phyloP scores from a whole-genome alignment of 352 stramenopile genomes.

The Thalassiosira sp. region DNA sequence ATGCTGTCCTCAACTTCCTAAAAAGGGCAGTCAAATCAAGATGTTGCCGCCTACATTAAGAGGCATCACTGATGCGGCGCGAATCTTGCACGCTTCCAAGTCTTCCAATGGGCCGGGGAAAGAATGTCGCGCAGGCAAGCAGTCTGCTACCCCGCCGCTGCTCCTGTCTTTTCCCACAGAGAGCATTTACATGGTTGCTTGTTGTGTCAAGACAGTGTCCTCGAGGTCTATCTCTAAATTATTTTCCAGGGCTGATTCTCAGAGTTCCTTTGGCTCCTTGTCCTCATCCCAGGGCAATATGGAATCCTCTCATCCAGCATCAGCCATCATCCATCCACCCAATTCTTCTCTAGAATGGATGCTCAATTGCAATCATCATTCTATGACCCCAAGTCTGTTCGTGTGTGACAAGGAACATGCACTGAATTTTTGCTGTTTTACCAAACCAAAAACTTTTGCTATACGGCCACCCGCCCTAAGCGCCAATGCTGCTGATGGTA shows the following conservation, averaged over 20 bases:
- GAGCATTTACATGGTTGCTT: slow-evolving; percentile 28
- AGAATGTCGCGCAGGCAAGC: neutral
- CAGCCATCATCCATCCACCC: slow-evolving; percentile 1
- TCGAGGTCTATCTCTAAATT: slow-evolving; percentile 8
- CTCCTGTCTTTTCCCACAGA: slow-evolving; percentile 40
- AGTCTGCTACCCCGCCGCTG: neutral
- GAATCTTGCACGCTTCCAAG: slow-evolving; percentile 1
- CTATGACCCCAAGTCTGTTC: slow-evolving; percentile 11
- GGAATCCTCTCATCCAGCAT: neutral
- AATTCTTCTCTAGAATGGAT: slow-evolving; percentile 34
- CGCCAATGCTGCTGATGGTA: neutral
- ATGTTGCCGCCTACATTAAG: slow-evolving; percentile 19
- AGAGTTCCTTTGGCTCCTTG: slow-evolving; percentile 2
- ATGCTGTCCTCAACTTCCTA: neutral
- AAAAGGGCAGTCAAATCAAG: slow-evolving; percentile 1
- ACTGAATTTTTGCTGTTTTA: slow-evolving; percentile 26
- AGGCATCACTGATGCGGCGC: slow-evolving; percentile 22
- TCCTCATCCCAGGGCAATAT: slow-evolving; percentile 5
- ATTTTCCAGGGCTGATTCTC: neutral
- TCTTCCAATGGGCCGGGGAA: neutral
- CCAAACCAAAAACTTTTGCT: slow-evolving; percentile 31
- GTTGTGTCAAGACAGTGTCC: slow-evolving; percentile 28
- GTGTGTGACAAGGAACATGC: slow-evolving; percentile 23
- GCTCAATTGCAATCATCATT: slow-evolving; percentile 7
- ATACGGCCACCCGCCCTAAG: slow-evolving; percentile 13